phyloP scores from a whole-genome alignment of 148 eudicot genomes.

The Rhododendron simsii region DNA sequence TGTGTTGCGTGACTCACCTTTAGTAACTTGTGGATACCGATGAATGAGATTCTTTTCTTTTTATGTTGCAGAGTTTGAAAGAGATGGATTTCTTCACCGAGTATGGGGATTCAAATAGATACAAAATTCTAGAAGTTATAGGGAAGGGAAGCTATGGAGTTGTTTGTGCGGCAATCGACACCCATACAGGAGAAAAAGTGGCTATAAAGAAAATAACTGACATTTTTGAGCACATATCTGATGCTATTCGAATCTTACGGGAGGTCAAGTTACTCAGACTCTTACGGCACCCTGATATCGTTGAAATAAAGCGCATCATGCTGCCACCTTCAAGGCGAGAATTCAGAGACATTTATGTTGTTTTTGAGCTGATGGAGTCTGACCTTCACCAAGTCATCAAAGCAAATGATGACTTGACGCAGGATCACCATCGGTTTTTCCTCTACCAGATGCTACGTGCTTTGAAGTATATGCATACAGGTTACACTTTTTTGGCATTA shows the following conservation, averaged over 20 bases:
- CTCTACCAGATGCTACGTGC: constrained; percentile 92
- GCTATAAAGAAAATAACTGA: constrained; percentile 82
- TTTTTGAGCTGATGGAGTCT: constrained; percentile 92
- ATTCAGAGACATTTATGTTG: constrained; percentile 83
- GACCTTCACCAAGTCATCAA: constrained; percentile 90
- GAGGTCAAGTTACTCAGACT: constrained; percentile 87
- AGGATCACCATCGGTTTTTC: constrained; percentile 83
- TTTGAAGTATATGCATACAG: constrained; percentile 89
- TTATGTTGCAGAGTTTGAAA: constrained; percentile 45
- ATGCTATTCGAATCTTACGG: constrained; percentile 77
- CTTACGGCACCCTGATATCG: constrained; percentile 86
- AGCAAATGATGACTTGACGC: constrained; percentile 85
- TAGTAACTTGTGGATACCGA: neutral
- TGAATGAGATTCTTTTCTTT: constrained; percentile 2
- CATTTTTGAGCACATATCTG: constrained; percentile 78
- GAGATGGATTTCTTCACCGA: constrained; percentile 76
- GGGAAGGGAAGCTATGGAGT: constrained; percentile 94
- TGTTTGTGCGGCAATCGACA: constrained; percentile 89
- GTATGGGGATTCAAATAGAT: constrained; percentile 73
- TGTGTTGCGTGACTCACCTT: constrained; percentile 2
- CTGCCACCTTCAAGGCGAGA: constrained; percentile 76
- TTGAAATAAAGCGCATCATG: constrained; percentile 87
- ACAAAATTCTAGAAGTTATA: constrained; percentile 74
- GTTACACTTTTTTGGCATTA: constrained; percentile 17
- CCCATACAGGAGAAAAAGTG: constrained; percentile 79